Evolutionary conservation across 768 basidiomycete species (phyloP).

Genomic region (Leccinum rimulosum): DNA sequence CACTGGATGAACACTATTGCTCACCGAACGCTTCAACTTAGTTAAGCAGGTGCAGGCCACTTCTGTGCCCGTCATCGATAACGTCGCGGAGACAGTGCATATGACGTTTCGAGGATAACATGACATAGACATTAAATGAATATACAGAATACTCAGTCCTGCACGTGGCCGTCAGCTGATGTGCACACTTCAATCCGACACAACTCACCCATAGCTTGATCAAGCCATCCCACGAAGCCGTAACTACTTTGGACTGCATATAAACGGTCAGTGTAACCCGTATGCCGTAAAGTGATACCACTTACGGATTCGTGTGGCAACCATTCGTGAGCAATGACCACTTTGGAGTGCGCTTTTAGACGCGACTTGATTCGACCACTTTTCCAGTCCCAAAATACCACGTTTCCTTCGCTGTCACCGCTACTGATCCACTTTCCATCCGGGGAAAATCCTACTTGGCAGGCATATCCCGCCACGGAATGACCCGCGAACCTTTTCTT

Average conservation of each 20-base stretch:
- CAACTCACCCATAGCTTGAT: conserved; percentile 95
- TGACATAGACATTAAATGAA: conserved; percentile 7
- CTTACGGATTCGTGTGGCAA: conserved; percentile 94
- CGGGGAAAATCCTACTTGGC: conserved; percentile 95
- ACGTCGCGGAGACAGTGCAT: background rate
- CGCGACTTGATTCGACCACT: conserved; percentile 93
- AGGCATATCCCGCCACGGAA: conserved; percentile 95
- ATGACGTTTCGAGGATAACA: background rate
- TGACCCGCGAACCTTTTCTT: conserved; percentile 99
- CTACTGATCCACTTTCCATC: conserved; percentile 99
- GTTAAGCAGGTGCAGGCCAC: background rate
- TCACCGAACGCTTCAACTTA: background rate
- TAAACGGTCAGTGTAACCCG: conserved; percentile 11
- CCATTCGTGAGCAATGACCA: conserved; percentile 99
- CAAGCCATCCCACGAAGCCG: conserved; percentile 95
- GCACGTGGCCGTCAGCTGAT: conserved; percentile 7
- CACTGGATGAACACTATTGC: background rate
- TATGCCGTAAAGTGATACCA: conserved; percentile 15
- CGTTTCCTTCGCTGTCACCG: conserved; percentile 91
- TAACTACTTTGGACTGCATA: conserved; percentile 89
- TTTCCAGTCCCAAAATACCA: conserved; percentile 99
- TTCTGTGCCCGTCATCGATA: conserved; percentile 7
- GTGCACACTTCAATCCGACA: background rate
- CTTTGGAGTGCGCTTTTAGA: conserved; percentile 86
- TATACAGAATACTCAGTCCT: conserved; percentile 31